These are phyloP conservation scores for Corylus avellana DNA, from an alignment of 306 rosid species.

Conservation along the genomic window DNA sequence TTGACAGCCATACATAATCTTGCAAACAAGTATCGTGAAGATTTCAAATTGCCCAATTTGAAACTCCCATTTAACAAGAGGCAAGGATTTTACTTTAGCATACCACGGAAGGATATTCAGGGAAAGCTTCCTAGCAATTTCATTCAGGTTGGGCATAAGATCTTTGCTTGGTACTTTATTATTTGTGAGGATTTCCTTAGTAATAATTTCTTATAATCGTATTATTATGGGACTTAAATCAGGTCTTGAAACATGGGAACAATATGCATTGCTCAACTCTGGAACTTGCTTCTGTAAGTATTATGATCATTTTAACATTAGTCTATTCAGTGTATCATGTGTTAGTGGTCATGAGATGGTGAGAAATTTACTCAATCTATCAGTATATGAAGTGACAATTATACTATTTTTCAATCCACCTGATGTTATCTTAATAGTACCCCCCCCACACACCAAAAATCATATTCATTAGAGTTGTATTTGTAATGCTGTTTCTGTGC, in stretches of 20 bases:
- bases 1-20: constrained; percentile 86
- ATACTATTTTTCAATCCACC: neutral
- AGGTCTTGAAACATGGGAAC: constrained; percentile 92
- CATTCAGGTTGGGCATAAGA: constrained; percentile 68
- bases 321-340: neutral
- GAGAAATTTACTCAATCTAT: neutral
- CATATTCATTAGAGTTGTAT: constrained; percentile 19
- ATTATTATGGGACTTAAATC: constrained; percentile 29
- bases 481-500: neutral
- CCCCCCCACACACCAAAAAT: neutral
- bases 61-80: constrained; percentile 83
- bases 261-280: constrained; percentile 83
- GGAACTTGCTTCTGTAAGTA: constrained; percentile 98
- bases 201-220: constrained; percentile 19
- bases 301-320: constrained; percentile 16
- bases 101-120: constrained; percentile 82
- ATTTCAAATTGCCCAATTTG: constrained; percentile 86
- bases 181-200: constrained; percentile 11
- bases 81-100: constrained; percentile 88
- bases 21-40: constrained; percentile 89
- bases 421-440: neutral
- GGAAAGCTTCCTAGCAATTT: constrained; percentile 92
- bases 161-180: constrained; percentile 13
- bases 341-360: neutral
- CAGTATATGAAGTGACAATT: neutral